These are phyloP conservation scores for Crucihimalaya himalaica DNA, from an alignment of 345 rosid species.

Conservation along the genomic window DNA sequence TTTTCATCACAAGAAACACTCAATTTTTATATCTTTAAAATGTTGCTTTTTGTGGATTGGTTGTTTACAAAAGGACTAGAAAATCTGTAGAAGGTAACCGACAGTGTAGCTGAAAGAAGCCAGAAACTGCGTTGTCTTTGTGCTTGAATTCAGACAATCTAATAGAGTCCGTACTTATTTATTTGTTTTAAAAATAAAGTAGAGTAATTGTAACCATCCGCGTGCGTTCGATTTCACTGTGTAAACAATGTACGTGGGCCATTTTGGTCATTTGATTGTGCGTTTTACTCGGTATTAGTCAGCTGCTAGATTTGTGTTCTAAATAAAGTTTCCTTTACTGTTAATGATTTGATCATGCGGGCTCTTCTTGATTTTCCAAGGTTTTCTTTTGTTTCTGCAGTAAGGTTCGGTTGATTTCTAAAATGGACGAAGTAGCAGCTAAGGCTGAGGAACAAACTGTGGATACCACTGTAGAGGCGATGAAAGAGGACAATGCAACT, in stretches of 20 bases:
- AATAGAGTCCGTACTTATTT: not conserved
- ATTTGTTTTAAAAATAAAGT: not conserved
- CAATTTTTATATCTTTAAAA: not conserved
- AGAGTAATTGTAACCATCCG: not conserved
- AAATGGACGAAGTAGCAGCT: slow-evolving; percentile 63
- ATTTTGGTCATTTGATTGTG: not conserved
- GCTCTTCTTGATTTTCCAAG: slow-evolving; percentile 31
- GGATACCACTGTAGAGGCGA: slow-evolving; percentile 39
- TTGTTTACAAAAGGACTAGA: slow-evolving; percentile 23
- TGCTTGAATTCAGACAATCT: slow-evolving; percentile 17
- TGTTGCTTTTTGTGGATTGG: slow-evolving; percentile 1
- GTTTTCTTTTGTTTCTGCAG: slow-evolving; percentile 14
- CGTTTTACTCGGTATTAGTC: too few species aligned
- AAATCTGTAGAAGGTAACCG: slow-evolving; percentile 30
- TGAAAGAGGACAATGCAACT: slow-evolving; percentile 43
- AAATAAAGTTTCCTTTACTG: not conserved
- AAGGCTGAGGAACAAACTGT: slow-evolving; percentile 45
- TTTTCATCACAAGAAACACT: not conserved
- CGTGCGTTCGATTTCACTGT: not conserved
- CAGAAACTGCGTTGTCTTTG: slow-evolving; percentile 21
- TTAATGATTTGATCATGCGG: slow-evolving; percentile 6
- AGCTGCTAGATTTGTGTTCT: not conserved
- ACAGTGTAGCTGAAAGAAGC: slow-evolving; percentile 30
- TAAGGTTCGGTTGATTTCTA: slow-evolving; percentile 26
- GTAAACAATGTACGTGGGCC: slow-evolving; percentile 6